phyloP scores from a whole-genome alignment of 192 early-diverging fungal species.

The Chytriomyces confervae region DNA sequence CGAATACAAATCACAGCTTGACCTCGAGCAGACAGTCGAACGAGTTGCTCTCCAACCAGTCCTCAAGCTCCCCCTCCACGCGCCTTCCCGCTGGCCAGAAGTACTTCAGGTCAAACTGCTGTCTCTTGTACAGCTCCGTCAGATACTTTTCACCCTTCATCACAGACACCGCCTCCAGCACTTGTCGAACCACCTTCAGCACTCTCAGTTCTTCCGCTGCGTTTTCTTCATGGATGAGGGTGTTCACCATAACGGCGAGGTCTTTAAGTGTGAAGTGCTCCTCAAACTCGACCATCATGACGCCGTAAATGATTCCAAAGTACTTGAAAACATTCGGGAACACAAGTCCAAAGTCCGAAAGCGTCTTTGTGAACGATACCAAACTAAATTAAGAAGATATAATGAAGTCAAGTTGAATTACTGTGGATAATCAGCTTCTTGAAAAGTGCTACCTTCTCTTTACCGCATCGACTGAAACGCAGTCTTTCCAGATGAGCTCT shows the following conservation, averaged over 20 bases:
- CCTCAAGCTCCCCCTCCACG: not conserved
- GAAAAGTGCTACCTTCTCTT: not conserved
- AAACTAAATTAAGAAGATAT: conserved; percentile 3
- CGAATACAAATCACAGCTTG: not conserved
- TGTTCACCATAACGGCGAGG: conserved; percentile 36
- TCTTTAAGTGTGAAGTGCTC: conserved; percentile 34
- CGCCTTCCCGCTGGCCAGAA: not conserved
- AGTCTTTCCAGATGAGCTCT: not conserved
- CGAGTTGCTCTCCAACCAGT: not conserved
- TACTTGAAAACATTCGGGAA: conserved; percentile 19
- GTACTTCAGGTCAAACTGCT: not conserved
- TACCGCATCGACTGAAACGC: not conserved
- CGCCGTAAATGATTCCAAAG: conserved; percentile 24
- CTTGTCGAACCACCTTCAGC: conserved; percentile 13
- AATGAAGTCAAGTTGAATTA: not conserved
- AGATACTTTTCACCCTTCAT: conserved; percentile 4
- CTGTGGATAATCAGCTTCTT: not conserved
- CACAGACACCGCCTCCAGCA: not conserved
- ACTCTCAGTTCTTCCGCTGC: conserved; percentile 4
- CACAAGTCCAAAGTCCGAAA: not conserved
- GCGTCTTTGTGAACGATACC: not conserved
- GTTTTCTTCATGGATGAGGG: conserved; percentile 42
- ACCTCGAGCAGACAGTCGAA: not conserved
- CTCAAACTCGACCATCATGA: conserved; percentile 28
- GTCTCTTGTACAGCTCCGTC: conserved; percentile 4